A percentile compares a stretch with the other conserved stretches of the same genome.
phyloP scores from a whole-genome alignment of 164 flowering plant species.

The Saururus chinensis region DNA sequence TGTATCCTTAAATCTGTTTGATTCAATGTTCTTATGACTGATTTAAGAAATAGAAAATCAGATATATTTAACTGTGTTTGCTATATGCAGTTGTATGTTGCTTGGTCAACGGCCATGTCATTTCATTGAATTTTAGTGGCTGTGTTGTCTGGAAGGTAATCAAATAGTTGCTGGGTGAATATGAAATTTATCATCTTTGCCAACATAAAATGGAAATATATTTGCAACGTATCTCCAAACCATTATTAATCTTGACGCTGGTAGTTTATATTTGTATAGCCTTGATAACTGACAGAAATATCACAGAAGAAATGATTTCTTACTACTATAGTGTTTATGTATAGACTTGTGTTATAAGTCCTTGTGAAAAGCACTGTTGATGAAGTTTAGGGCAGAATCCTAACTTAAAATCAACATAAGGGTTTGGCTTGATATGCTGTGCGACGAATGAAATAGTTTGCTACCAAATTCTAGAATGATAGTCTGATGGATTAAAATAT shows the following conservation, averaged over 20 bases:
- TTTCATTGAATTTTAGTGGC: conserved; percentile 47
- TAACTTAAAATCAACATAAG: too few species aligned
- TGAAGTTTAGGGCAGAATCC: too few species aligned
- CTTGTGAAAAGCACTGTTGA: too few species aligned
- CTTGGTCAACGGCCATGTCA: conserved; percentile 72
- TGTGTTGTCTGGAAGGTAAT: conserved; percentile 68
- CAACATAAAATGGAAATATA: too few species aligned
- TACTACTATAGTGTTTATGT: too few species aligned
- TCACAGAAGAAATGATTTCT: too few species aligned
- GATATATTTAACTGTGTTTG: not conserved
- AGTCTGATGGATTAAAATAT: not conserved
- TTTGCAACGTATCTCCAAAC: too few species aligned
- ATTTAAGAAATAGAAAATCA: not conserved
- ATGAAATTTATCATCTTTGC: not conserved
- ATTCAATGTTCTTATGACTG: not conserved
- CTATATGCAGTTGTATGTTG: conserved; percentile 72
- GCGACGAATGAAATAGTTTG: not conserved
- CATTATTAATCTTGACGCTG: too few species aligned
- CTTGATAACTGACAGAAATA: too few species aligned
- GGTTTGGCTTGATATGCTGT: not conserved
- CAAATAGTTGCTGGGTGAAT: not conserved
- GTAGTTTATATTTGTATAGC: too few species aligned
- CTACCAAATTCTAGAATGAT: too few species aligned
- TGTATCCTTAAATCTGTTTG: not conserved
- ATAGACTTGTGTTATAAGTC: too few species aligned